A percentile compares a stretch with the other conserved stretches of the same genome.
phyloP scores from a whole-genome alignment of 2,329 filamentous ascomycete genomes.

The Orbilia oligospora region DNA sequence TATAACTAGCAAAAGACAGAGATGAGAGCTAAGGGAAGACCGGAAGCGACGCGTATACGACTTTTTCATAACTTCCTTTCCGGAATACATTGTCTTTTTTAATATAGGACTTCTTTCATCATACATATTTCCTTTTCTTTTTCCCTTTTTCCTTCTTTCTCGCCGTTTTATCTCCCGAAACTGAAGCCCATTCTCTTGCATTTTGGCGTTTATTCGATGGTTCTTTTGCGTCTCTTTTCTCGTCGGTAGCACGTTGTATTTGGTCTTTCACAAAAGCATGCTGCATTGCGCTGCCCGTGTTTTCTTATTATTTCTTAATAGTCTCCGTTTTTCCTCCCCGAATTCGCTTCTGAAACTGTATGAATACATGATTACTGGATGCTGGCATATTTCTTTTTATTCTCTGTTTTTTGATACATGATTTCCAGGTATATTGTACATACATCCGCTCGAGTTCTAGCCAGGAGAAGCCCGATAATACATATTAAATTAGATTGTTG shows the following conservation, averaged over 20 bases:
- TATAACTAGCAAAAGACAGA: not conserved
- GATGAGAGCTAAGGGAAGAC: not conserved
- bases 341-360: conserved; percentile 52
- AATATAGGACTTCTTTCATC: not conserved
- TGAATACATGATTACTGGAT: conserved; percentile 53
- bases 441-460: conserved; percentile 18
- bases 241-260: conserved; percentile 9
- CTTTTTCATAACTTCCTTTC: conserved; percentile 12
- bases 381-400: conserved; percentile 40
- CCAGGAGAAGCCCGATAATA: conserved; percentile 22
- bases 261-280: conserved; percentile 36
- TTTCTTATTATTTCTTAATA: conserved; percentile 15
- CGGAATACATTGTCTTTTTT: conserved; percentile 19
- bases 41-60: conserved; percentile 20
- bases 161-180: not conserved
- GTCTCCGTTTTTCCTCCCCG: not conserved
- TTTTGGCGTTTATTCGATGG: conserved; percentile 45
- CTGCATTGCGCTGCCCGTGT: conserved; percentile 18
- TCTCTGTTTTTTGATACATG: conserved; percentile 18
- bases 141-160: not conserved
- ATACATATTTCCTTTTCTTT: conserved; percentile 24
- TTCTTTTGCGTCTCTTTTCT: not conserved
- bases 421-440: conserved; percentile 10
- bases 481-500: conserved; percentile 24
- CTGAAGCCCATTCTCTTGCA: conserved; percentile 25